Evolutionary conservation across 2,329 filamentous ascomycete genomes (phyloP).

Genomic region (Chaetomiaceae sp.): DNA sequence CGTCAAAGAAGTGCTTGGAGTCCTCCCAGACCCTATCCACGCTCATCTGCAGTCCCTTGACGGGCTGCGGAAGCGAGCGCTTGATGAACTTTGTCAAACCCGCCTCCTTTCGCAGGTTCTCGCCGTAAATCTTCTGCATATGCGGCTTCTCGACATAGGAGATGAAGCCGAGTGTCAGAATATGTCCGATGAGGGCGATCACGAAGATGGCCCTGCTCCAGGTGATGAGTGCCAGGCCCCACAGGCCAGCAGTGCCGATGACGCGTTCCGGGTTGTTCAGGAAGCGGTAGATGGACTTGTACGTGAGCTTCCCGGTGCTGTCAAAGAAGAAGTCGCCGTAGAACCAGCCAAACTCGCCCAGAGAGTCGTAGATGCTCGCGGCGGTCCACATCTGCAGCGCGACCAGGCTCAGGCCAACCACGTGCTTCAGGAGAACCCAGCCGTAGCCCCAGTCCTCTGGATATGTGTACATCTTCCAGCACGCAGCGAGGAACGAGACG

Average conservation of each 20-base stretch:
- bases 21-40: conserved; percentile 85
- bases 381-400: conserved; percentile 90
- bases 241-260: conserved; percentile 88
- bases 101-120: conserved; percentile 76
- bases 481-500: conserved; percentile 79
- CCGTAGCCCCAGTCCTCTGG: conserved; percentile 83
- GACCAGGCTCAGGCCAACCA: conserved; percentile 74
- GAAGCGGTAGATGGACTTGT: conserved; percentile 96
- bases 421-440: conserved; percentile 80
- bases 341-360: conserved; percentile 98
- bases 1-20: conserved; percentile 83
- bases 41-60: conserved; percentile 79
- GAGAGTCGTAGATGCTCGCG: conserved; percentile 86
- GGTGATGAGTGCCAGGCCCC: conserved; percentile 91
- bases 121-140: conserved; percentile 96
- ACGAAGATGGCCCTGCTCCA: conserved; percentile 84
- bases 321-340: conserved; percentile 99
- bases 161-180: conserved; percentile 81
- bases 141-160: conserved; percentile 93
- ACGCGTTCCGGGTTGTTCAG: conserved; percentile 96
- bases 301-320: conserved; percentile 80
- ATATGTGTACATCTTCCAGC: conserved; percentile 94
- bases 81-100: conserved; percentile 90
- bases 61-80: conserved; percentile 74
- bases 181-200: conserved; percentile 79